Evolutionary conservation across 768 basidiomycete genomes (phyloP), one percentile per base, ranked within the genome.

Genomic region (Panaeolus papilionaceus): DNA sequence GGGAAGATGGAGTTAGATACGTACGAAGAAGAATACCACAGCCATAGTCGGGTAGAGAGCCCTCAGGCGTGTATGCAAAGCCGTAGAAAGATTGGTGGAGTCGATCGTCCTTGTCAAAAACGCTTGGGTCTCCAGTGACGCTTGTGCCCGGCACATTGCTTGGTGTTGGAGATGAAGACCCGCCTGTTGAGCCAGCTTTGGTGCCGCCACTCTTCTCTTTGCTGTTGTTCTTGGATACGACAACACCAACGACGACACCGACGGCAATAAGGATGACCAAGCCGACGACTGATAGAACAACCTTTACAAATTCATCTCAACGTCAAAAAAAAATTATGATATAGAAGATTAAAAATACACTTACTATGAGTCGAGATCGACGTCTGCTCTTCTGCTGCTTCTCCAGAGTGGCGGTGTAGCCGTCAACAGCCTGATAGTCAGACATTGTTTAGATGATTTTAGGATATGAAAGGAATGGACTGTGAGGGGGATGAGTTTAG

Each of bases 51-150:
- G 89, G 75, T 65, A 88, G 83, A 28, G 89, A 87, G 61, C 89
- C 89, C 44, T 85, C 81, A 4, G 95, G 94, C 5, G 94, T 94
- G 77, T 96, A 97, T 1, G 95, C 94, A 58, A 97, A 75, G 10
- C 92, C 95, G 78, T 90, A 97, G 80, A 98, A 93, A 0, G 88
- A 85, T 69, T 90, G 86, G 70, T 88, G 84, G 42, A 97, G 79
- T 10, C 81, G 83, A 2, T 84, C 63, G 77, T 96, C 89, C 78
- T 89, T 90, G 42, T 74, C 72, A 77, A 96, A 97, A 12, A 83
- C 81, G 75, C 87, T 91, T 4, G 94, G 93, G 76, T 95, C 91
- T 18, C 62, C 61, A 11, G 63, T 68, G 39, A 64, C 67, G 28
- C 61, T 66, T 33, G 64, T 51, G 20, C 66, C 40, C 20, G 44